Conservation (phyloP, 129 eudicot genomes). For the Flaveria sonorensis region DNA sequence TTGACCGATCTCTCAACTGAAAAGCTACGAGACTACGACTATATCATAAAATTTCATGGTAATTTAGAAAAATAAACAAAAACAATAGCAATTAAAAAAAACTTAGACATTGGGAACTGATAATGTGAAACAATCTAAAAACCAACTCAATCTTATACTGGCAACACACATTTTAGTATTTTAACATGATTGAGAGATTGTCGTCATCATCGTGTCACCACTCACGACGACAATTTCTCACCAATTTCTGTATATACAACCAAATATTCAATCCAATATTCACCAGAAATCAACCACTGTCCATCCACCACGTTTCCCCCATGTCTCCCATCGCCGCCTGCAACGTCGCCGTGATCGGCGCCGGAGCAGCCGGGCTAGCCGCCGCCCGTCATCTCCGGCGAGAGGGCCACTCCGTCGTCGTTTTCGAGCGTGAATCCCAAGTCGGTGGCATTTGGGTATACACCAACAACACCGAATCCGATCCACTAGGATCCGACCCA, state of each 20-base stretch:
- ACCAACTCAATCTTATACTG: too few relatives aligned
- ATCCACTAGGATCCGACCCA: conserved; percentile 62
- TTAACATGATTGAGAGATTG: too few relatives aligned
- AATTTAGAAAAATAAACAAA: too few relatives aligned
- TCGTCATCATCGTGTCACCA: too few relatives aligned
- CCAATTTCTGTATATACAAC: neutral
- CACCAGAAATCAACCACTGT: neutral
- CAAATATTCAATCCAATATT: conserved; percentile 6
- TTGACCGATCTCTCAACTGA: too few relatives aligned
- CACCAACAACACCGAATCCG: conserved; percentile 59
- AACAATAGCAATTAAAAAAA: too few relatives aligned
- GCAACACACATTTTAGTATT: too few relatives aligned
- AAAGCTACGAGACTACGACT: too few relatives aligned
- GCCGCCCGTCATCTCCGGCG: conserved; percentile 83
- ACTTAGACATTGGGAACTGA: too few relatives aligned
- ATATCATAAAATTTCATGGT: too few relatives aligned
- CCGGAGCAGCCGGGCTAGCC: conserved; percentile 86
- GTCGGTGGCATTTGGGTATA: conserved; percentile 86
- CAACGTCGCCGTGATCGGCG: conserved; percentile 87
- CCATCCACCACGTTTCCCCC: conserved; percentile 16
- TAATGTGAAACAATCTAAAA: too few relatives aligned
- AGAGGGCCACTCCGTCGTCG: conserved; percentile 80
- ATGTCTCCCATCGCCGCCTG: conserved; percentile 47
- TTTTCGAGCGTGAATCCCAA: conserved; percentile 58
- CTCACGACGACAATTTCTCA: too few relatives aligned